A percentile compares a stretch with the other conserved stretches of the same genome.
Evolutionary conservation across 2,329 filamentous ascomycete species (phyloP).

Genomic region (Blastomyces silverae): DNA sequence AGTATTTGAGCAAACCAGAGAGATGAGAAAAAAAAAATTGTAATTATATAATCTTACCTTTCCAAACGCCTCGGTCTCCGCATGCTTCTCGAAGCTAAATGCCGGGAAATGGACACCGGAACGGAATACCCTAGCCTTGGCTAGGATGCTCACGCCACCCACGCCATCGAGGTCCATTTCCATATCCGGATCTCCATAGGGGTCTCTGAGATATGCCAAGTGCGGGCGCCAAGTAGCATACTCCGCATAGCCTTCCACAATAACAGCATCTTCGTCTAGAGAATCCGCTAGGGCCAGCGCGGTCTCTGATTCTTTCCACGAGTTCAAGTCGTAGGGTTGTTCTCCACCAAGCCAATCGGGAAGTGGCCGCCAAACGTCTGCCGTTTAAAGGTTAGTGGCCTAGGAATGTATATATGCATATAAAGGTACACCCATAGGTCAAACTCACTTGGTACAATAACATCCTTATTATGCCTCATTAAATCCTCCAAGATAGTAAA

Average conservation of each 20-base stretch:
- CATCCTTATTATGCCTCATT: constrained; percentile 98
- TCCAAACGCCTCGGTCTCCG: constrained; percentile 96
- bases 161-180: constrained; percentile 99
- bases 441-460: constrained; percentile 93
- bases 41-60: constrained; percentile 57
- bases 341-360: constrained; percentile 98
- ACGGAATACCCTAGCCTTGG: constrained; percentile 92
- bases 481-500: constrained; percentile 95
- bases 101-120: constrained; percentile 95
- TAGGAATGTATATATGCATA: constrained; percentile 6
- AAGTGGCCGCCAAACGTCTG: constrained; percentile 95
- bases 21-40: background rate
- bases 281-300: constrained; percentile 89
- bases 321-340: constrained; percentile 96
- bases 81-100: constrained; percentile 97
- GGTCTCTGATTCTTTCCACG: constrained; percentile 98
- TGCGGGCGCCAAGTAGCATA: constrained; percentile 98
- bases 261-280: constrained; percentile 94
- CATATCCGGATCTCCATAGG: constrained; percentile 96
- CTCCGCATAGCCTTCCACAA: constrained; percentile 97
- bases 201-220: constrained; percentile 90
- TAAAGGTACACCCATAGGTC: background rate
- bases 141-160: constrained; percentile 92
- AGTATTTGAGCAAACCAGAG: constrained; percentile 15
- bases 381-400: constrained; percentile 26